Percentiles rank a stretch among this genome's conserved stretches.
phyloP scores from a whole-genome alignment of 148 eudicot genomes.

The Persicaria maculosa region DNA sequence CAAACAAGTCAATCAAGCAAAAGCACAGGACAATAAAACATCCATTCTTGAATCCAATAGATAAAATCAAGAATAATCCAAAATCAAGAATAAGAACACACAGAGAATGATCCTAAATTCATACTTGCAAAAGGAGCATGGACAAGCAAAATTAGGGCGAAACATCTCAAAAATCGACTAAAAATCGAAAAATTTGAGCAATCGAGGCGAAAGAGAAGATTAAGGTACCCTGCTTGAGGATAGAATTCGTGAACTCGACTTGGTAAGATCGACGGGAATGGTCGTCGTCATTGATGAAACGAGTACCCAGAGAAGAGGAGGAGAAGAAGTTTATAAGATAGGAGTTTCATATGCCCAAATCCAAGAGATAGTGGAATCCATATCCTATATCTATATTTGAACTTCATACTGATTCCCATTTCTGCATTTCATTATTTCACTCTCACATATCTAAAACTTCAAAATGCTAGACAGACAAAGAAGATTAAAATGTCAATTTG shows the following conservation, averaged over 20 bases:
- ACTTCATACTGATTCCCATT: no score
- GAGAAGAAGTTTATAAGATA: no score
- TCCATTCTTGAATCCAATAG: neutral
- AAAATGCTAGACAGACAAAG: no score
- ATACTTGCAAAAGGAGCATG: constrained; percentile 92
- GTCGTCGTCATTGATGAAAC: constrained; percentile 77
- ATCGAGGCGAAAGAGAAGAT: neutral
- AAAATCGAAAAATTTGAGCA: neutral
- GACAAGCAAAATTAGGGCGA: constrained; percentile 20
- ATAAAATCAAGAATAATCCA: no score
- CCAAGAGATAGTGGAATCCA: no score
- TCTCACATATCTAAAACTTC: no score
- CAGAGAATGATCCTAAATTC: no score
- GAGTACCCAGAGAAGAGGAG: no score
- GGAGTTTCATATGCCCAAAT: no score
- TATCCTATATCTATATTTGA: no score
- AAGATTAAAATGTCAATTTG: no score
- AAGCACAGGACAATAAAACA: neutral
- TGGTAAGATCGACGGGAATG: constrained; percentile 76
- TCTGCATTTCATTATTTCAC: no score
- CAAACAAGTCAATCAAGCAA: neutral
- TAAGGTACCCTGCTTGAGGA: constrained; percentile 81
- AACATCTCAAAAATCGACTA: neutral
- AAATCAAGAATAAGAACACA: neutral
- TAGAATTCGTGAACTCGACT: constrained; percentile 86